phyloP scores from a whole-genome alignment of 768 basidiomycete species.

The Chiua virens region DNA sequence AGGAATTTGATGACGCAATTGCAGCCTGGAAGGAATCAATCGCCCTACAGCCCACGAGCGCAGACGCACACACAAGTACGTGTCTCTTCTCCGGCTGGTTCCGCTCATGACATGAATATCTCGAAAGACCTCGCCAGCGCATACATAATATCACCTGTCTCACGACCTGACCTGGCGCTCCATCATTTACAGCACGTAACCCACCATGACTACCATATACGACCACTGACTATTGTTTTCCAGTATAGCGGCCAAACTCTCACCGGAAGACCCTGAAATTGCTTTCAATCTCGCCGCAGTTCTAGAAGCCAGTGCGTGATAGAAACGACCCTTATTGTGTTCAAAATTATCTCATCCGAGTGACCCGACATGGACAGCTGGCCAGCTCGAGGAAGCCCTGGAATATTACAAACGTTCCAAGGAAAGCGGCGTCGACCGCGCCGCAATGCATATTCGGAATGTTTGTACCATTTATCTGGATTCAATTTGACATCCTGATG shows the following conservation, averaged over 20 bases:
- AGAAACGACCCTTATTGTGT: slow-evolving; percentile 33
- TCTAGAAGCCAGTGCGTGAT: slow-evolving; percentile 77
- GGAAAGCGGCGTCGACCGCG: slow-evolving; percentile 76
- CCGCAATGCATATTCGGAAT: slow-evolving; percentile 80
- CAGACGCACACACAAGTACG: slow-evolving; percentile 87
- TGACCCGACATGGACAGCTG: slow-evolving; percentile 52
- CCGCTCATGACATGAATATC: slow-evolving; percentile 22
- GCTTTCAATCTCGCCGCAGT: slow-evolving; percentile 91
- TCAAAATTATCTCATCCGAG: slow-evolving; percentile 33
- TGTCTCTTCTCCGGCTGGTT: slow-evolving; percentile 22
- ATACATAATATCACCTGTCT: slow-evolving; percentile 77
- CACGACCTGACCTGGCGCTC: slow-evolving; percentile 82
- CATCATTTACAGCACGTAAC: slow-evolving; percentile 73
- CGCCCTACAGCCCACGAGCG: slow-evolving; percentile 73
- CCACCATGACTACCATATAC: slow-evolving; percentile 28
- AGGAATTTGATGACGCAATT: slow-evolving; percentile 88
- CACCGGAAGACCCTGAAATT: slow-evolving; percentile 88
- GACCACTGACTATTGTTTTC: slow-evolving; percentile 33
- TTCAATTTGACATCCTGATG: slow-evolving; percentile 16
- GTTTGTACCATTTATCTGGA: slow-evolving; percentile 41
- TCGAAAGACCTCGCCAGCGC: slow-evolving; percentile 80
- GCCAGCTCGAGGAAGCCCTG: slow-evolving; percentile 77
- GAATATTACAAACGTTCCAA: slow-evolving; percentile 80
- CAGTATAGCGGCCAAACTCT: slow-evolving; percentile 80
- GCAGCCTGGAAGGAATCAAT: slow-evolving; percentile 86